phyloP scores from a whole-genome alignment of 140 eudicot genomes.

The Oenanthe javanica region DNA sequence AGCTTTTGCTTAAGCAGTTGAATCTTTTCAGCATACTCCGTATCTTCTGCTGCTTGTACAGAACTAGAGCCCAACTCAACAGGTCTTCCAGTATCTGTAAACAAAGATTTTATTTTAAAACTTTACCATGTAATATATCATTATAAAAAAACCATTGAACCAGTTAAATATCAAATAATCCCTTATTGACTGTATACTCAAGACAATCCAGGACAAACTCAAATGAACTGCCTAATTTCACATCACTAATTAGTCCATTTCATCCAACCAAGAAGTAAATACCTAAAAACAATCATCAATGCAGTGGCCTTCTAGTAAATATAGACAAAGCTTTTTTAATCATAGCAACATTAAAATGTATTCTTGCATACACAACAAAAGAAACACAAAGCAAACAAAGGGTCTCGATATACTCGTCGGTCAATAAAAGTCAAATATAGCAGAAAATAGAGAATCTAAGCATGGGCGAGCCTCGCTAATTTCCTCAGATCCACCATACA shows the following conservation, averaged over 20 bases:
- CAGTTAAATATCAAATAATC: neutral
- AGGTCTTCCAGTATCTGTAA: constrained; percentile 8
- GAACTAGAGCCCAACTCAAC: constrained; percentile 21
- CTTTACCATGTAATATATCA: neutral
- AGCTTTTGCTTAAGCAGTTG: constrained; percentile 50
- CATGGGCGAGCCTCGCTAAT: neutral
- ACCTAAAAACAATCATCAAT: neutral
- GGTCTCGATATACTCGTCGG: no score
- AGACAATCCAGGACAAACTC: neutral
- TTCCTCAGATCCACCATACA: neutral
- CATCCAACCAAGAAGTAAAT: neutral
- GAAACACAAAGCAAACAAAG: neutral
- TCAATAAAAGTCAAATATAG: neutral
- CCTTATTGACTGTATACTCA: neutral
- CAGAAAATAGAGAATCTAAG: neutral
- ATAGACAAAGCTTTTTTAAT: neutral
- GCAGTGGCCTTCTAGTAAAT: neutral
- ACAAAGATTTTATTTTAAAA: constrained; percentile 5
- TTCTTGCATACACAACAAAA: neutral
- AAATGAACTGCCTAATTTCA: neutral
- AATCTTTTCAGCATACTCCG: constrained; percentile 32
- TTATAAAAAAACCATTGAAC: neutral
- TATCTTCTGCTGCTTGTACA: constrained; percentile 23
- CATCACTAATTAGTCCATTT: neutral
- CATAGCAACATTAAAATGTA: neutral